Conservation (phyloP, 177 flowering plant species). For the Tripterygium wilfordii region DNA sequence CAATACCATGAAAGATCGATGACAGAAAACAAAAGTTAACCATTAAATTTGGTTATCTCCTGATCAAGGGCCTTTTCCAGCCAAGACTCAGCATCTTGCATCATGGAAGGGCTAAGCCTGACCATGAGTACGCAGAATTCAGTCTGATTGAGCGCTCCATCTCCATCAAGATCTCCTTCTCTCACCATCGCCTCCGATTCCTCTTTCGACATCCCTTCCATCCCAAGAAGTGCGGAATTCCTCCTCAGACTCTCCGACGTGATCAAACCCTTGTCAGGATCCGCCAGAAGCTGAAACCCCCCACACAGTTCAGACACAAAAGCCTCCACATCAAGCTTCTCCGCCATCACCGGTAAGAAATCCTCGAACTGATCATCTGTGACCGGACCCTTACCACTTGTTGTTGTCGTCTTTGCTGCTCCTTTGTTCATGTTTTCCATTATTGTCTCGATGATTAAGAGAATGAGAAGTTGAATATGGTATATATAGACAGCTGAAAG, state of each 20-base stretch:
- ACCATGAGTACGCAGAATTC: conserved; percentile 92
- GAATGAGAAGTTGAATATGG: too few relatives aligned
- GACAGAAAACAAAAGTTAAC: neutral
- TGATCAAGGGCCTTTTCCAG: conserved; percentile 61
- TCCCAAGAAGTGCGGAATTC: conserved; percentile 59
- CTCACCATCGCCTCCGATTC: conserved; percentile 72
- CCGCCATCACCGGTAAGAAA: conserved; percentile 77
- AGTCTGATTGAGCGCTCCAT: conserved; percentile 60
- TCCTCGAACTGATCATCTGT: conserved; percentile 78
- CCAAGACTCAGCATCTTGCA: conserved; percentile 83
- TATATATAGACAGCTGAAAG: too few relatives aligned
- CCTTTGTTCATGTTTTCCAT: too few relatives aligned
- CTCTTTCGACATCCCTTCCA: conserved; percentile 66
- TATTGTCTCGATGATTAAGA: too few relatives aligned
- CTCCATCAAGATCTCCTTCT: conserved; percentile 84
- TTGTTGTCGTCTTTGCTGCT: neutral
- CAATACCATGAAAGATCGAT: neutral
- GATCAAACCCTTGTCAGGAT: conserved; percentile 50
- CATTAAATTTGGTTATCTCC: conserved; percentile 19
- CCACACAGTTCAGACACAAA: conserved; percentile 66
- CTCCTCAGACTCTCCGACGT: conserved; percentile 61
- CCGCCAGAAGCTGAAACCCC: conserved; percentile 72
- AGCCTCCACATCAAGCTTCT: conserved; percentile 62
- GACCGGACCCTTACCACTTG: too few relatives aligned
- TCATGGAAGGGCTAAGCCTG: conserved; percentile 80